phyloP scores from a whole-genome alignment of 257 asterid species.

The Thymus mandschuricus region DNA sequence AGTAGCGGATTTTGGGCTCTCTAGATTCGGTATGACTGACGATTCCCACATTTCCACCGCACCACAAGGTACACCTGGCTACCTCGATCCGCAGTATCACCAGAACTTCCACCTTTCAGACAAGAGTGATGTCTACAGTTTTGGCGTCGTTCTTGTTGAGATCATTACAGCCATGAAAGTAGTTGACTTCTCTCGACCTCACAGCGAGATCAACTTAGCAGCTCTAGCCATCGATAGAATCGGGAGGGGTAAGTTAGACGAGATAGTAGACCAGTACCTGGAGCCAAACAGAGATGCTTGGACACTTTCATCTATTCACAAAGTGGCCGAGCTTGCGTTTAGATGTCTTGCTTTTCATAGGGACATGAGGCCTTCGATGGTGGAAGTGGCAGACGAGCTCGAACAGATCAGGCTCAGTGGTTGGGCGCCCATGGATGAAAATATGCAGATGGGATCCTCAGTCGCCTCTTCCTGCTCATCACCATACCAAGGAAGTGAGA shows the following conservation, averaged over 20 bases:
- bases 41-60: constrained; percentile 96
- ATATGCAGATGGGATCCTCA: constrained; percentile 52
- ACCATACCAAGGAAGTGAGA: constrained; percentile 65
- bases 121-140: constrained; percentile 93
- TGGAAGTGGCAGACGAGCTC: constrained; percentile 93
- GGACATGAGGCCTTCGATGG: constrained; percentile 95
- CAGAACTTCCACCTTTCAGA: constrained; percentile 95
- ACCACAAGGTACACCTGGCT: constrained; percentile 97
- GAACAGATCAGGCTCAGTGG: constrained; percentile 78
- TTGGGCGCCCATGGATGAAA: constrained; percentile 80
- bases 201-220: constrained; percentile 81
- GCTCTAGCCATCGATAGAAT: constrained; percentile 83
- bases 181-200: constrained; percentile 85
- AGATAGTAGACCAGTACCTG: constrained; percentile 72
- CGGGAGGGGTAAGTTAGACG: constrained; percentile 82
- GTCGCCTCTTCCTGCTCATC: constrained; percentile 73
- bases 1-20: constrained; percentile 93
- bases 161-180: constrained; percentile 78
- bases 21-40: constrained; percentile 84
- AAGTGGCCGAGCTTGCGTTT: constrained; percentile 87
- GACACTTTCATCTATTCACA: constrained; percentile 82
- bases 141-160: constrained; percentile 96
- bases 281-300: constrained; percentile 93
- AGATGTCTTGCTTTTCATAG: constrained; percentile 89
- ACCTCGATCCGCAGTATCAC: constrained; percentile 91